Base-by-base conservation (phyloP, 2,329 filamentous ascomycete species). In the Sodiomyces alkalinus region DNA sequence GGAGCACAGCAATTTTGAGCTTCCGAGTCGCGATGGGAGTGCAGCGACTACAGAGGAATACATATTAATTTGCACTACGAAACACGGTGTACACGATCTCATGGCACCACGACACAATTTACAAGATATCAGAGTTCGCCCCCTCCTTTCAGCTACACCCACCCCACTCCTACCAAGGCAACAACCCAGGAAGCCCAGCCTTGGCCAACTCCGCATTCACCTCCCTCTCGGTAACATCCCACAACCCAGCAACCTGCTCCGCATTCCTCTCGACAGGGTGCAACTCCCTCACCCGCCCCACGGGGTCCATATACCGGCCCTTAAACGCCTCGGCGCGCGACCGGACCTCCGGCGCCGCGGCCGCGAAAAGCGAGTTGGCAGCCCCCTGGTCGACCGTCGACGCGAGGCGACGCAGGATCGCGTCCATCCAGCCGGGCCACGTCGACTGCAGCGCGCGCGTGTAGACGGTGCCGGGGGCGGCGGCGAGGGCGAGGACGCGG, bases 401-500 rank as follows among this genome's bases (percentile, higher is more conserved):
- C 16, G 17, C 24, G 7, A 29, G 14, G 22, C 32, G 3, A 17
- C 34, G 31, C 19, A 38, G 11, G 3, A 42, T 17, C 5, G 31
- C 16, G 19, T 12, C n/a, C 5, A 36, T 21, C 16, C 26, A 28
- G 6, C 21, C 5, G 6, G 5, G 8, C 10, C 29, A 27, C 4
- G 27, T 26, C 4, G 6, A 10, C 8, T 5, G 7, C n/a, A 28
- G 18, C 8, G 28, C 34, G 1, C 33, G 26, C 5, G 21, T 37
- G 16, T 17, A 27, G 7, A 40, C 34, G n/a, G 32, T 32, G 4
- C 42, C 42, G 2, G 42, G 42, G 16, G 43, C 29, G 1, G 43
- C 12, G 2, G 36, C 32, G 9, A 40, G 20, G 7, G 36, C 40
- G 5, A 39, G 15, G 16, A 44, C 36, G 11, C 35, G 33, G 1